Conservation (phyloP, 371 early-diverging fungal genomes). For the Mortierella sp. region DNA sequence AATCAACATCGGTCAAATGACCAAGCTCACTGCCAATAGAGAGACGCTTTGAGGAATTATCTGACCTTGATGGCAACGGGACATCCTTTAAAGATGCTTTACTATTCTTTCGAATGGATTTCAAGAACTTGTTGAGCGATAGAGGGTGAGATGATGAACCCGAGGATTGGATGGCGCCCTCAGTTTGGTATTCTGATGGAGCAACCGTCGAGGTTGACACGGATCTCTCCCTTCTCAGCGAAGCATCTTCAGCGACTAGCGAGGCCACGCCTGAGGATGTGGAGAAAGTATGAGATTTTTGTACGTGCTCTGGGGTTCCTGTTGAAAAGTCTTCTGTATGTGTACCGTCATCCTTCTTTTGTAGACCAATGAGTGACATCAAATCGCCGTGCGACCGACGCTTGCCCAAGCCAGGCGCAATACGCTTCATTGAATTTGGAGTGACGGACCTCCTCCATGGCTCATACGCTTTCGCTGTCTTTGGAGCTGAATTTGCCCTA, state of each 20-base stretch:
- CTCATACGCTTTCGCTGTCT: constrained; percentile 18
- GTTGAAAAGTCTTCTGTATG: constrained; percentile 11
- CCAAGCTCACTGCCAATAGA: constrained; percentile 37
- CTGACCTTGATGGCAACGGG: neutral
- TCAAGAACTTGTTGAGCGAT: constrained; percentile 47
- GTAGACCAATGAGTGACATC: constrained; percentile 39
- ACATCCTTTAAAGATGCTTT: constrained; percentile 19
- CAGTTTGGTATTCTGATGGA: neutral
- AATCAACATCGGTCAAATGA: constrained; percentile 20
- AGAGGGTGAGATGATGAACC: constrained; percentile 18
- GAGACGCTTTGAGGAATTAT: constrained; percentile 20
- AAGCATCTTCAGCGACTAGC: neutral
- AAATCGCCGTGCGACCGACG: constrained; percentile 50
- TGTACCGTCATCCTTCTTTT: constrained; percentile 25
- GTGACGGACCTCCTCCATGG: constrained; percentile 40
- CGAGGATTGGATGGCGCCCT: neutral
- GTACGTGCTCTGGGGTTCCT: neutral
- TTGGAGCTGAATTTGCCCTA: neutral
- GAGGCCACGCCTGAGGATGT: constrained; percentile 15
- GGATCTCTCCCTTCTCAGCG: constrained; percentile 17
- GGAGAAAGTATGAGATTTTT: constrained; percentile 21
- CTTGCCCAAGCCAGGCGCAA: constrained; percentile 21
- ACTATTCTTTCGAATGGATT: constrained; percentile 44
- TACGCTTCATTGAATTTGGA: constrained; percentile 14
- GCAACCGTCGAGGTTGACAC: constrained; percentile 24